phyloP scores from a whole-genome alignment of 805 yeast genomes.

The Candida fluviatilis region DNA sequence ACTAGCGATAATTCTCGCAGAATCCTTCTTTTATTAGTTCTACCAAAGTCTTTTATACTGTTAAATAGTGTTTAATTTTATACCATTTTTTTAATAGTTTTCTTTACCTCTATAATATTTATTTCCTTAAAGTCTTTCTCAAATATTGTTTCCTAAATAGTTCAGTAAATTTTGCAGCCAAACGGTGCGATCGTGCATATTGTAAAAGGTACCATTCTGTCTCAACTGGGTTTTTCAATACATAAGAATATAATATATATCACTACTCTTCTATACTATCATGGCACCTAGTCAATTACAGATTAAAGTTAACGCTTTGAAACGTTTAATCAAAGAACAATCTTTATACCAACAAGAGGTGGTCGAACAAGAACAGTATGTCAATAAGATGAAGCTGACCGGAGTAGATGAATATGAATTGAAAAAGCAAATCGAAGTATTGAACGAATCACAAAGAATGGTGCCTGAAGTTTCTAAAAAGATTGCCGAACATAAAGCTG shows the following conservation, averaged over 20 bases:
- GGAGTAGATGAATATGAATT: constrained; percentile 62
- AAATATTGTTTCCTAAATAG: background rate
- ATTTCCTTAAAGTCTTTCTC: no score
- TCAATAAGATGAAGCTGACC: constrained; percentile 43
- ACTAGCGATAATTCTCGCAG: no score
- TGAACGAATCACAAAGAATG: constrained; percentile 37
- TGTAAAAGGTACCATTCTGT: no score
- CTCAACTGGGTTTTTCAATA: no score
- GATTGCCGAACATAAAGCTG: constrained; percentile 15
- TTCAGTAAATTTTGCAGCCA: background rate
- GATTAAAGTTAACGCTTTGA: constrained; percentile 67
- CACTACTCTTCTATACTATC: constrained; percentile 6
- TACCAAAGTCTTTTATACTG: no score
- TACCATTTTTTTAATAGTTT: no score
- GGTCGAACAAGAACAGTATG: constrained; percentile 45
- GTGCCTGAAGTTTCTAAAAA: constrained; percentile 22
- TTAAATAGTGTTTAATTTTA: no score
- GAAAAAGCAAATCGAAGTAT: constrained; percentile 42
- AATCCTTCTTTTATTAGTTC: no score
- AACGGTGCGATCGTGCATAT: background rate
- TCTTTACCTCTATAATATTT: no score
- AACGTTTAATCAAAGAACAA: constrained; percentile 67
- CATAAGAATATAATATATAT: no score
- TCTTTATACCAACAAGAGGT: constrained; percentile 56
- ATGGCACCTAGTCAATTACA: constrained; percentile 72